These are phyloP conservation scores for Candida sojae DNA, from an alignment of 1,139 yeast species.

Conservation along the genomic window DNA sequence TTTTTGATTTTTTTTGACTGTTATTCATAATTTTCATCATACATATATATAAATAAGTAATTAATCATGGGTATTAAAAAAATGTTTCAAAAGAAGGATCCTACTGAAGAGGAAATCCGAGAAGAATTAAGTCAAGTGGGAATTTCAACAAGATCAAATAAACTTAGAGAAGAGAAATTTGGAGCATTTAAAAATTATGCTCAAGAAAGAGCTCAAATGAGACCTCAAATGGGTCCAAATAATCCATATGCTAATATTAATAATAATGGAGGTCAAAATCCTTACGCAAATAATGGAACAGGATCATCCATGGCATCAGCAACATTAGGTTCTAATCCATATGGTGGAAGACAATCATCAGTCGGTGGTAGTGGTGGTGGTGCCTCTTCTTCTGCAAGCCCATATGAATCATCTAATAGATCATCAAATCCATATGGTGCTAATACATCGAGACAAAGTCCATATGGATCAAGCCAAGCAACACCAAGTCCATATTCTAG, in stretches of 20 bases:
- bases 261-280: conserved; percentile 22
- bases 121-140: conserved; percentile 56
- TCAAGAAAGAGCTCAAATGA: conserved; percentile 41
- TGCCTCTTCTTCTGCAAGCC: not conserved
- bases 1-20: not conserved
- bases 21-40: not conserved
- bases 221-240: conserved; percentile 49
- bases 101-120: conserved; percentile 56
- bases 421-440: not conserved
- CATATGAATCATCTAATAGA: not conserved
- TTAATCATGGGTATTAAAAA: conserved; percentile 46
- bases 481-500: not conserved
- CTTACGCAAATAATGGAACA: conserved; percentile 21
- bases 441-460: not conserved
- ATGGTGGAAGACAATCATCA: conserved; percentile 7
- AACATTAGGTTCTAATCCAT: conserved; percentile 12
- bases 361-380: not conserved
- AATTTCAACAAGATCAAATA: conserved; percentile 44
- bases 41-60: not conserved
- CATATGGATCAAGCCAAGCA: not conserved
- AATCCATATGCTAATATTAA: conserved; percentile 45
- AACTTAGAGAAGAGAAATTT: conserved; percentile 53
- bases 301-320: not conserved
- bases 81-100: conserved; percentile 62
- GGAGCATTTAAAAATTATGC: conserved; percentile 68